phyloP scores from a whole-genome alignment of 148 eudicot genomes.

The Vaccinium darrowii region DNA sequence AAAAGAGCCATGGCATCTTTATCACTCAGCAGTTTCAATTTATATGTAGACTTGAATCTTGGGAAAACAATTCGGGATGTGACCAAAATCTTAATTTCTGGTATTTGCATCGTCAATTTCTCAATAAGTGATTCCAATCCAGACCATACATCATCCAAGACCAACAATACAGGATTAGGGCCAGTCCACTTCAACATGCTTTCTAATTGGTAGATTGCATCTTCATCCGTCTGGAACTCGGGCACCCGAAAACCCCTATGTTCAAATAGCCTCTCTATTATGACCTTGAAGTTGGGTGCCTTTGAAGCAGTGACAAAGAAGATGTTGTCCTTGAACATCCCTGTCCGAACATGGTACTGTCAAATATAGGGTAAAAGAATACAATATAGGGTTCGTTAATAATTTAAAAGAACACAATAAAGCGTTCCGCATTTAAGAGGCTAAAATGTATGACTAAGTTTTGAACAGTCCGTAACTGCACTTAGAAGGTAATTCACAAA shows the following conservation, averaged over 20 bases:
- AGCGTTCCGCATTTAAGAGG: background rate
- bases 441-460: background rate
- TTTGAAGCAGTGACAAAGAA: constrained; percentile 32
- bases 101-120: constrained; percentile 15
- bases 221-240: constrained; percentile 28
- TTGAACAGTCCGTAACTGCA: no score
- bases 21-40: constrained; percentile 21
- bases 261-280: constrained; percentile 21
- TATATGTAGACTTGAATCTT: constrained; percentile 19
- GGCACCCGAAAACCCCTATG: background rate
- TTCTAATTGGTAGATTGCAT: constrained; percentile 26
- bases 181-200: constrained; percentile 17
- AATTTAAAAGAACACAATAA: background rate
- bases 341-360: constrained; percentile 11
- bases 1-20: constrained; percentile 34
- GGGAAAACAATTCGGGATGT: constrained; percentile 33
- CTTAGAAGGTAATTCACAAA: background rate
- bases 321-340: constrained; percentile 24
- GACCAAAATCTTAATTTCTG: constrained; percentile 29
- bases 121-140: constrained; percentile 26
- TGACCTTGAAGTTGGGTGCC: constrained; percentile 18
- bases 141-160: constrained; percentile 42
- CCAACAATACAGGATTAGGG: constrained; percentile 23
- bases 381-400: background rate
- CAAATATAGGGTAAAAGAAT: background rate